Evolutionary conservation across 495 filamentous ascomycete genomes (phyloP).

Genomic region (Immersiella caudata): DNA sequence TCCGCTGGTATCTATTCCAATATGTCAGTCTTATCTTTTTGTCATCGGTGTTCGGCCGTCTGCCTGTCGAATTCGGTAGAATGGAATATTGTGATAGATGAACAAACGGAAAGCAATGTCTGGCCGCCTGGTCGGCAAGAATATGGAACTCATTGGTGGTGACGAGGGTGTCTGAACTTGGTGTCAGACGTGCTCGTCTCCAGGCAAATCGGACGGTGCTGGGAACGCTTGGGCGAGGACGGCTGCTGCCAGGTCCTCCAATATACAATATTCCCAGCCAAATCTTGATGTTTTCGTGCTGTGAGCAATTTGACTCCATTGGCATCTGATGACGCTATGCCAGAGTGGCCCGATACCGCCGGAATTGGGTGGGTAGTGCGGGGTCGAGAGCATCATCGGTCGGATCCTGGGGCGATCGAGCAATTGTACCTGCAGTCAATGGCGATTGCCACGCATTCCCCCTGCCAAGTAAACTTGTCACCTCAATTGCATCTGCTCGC

Average conservation of each 20-base stretch:
- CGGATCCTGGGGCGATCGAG: background rate
- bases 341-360: background rate
- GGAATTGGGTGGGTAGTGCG: background rate
- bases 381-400: background rate
- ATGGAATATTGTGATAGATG: slow-evolving; percentile 21
- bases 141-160: background rate
- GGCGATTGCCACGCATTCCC: background rate
- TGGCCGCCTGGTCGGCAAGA: background rate
- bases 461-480: background rate
- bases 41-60: slow-evolving; percentile 15
- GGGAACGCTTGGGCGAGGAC: background rate
- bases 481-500: background rate
- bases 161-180: background rate
- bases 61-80: slow-evolving; percentile 19
- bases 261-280: background rate
- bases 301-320: background rate
- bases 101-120: background rate
- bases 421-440: slow-evolving; percentile 1
- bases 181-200: background rate
- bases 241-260: background rate
- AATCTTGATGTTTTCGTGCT: background rate
- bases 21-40: slow-evolving; percentile 6
- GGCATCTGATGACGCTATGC: background rate
- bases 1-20: slow-evolving; percentile 11
- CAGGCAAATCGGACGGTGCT: background rate